A percentile compares a stretch with the other conserved stretches of the same genome.
Evolutionary conservation across 1,139 yeast genomes (phyloP).

Genomic region (Geotrichum cucujoidarum): DNA sequence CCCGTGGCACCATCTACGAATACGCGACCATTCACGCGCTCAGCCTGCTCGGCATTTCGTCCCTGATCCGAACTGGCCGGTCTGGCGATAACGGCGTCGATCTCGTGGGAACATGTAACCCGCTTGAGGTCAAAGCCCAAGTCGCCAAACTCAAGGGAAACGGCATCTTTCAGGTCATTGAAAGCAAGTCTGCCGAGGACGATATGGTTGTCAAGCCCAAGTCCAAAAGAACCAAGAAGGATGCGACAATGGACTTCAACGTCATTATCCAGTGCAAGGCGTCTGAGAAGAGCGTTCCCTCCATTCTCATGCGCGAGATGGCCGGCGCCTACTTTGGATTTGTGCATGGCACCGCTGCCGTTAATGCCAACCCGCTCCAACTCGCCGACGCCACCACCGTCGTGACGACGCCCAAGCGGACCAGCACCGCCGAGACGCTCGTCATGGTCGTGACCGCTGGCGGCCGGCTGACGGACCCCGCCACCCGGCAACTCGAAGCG

Average conservation of each 20-base stretch:
- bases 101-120: slow-evolving; percentile 9
- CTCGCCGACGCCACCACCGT: background rate
- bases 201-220: background rate
- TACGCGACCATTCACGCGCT: slow-evolving; percentile 15
- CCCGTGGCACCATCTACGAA: slow-evolving; percentile 16
- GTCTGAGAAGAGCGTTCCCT: slow-evolving; percentile 12
- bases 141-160: background rate
- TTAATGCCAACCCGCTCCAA: background rate
- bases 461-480: slow-evolving; percentile 10
- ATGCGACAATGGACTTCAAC: background rate
- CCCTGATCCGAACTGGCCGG: slow-evolving; percentile 14
- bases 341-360: background rate
- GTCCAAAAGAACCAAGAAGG: background rate
- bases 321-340: slow-evolving; percentile 18
- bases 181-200: background rate
- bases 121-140: background rate
- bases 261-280: slow-evolving; percentile 18
- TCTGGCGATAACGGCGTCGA: slow-evolving; percentile 18
- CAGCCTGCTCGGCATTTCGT: slow-evolving; percentile 7
- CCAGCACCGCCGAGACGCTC: slow-evolving; percentile 1
- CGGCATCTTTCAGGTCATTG: slow-evolving; percentile 2
- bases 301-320: slow-evolving; percentile 17
- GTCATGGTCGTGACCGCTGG: slow-evolving; percentile 16
- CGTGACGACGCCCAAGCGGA: background rate
- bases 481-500: slow-evolving; percentile 12